Conservation (phyloP, 2,329 filamentous ascomycete genomes). For the Scedosporium aurantiacum region DNA sequence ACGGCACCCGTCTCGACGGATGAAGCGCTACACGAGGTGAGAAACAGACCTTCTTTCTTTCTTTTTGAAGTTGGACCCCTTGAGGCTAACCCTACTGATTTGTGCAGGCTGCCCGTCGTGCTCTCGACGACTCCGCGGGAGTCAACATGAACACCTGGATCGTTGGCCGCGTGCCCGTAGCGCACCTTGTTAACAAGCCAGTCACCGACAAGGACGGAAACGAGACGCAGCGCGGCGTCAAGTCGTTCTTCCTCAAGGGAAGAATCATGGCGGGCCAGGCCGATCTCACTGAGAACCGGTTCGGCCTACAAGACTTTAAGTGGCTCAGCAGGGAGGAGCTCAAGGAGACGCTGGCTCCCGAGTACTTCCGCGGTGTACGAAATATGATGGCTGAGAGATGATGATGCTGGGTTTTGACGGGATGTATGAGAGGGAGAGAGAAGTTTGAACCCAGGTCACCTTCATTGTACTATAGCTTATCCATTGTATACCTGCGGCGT, state of each 20-base stretch:
- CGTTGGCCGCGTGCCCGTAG: constrained; percentile 80
- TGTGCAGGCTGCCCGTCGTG: constrained; percentile 65
- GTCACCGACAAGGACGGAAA: constrained; percentile 30
- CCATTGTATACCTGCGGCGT: constrained; percentile 5
- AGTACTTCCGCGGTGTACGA: constrained; percentile 65
- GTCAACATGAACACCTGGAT: constrained; percentile 99
- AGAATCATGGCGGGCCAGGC: constrained; percentile 97
- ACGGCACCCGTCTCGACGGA: constrained; percentile 54
- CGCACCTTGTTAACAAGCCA: constrained; percentile 56
- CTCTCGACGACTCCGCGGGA: constrained; percentile 67
- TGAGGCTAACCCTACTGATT: background rate
- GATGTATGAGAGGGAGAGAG: background rate
- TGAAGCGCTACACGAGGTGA: constrained; percentile 75
- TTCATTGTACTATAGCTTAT: constrained; percentile 3
- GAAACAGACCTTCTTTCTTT: constrained; percentile 20
- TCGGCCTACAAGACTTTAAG: constrained; percentile 71
- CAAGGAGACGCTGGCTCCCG: constrained; percentile 47
- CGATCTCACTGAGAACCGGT: constrained; percentile 59
- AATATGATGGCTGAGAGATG: constrained; percentile 79
- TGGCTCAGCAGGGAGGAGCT: constrained; percentile 92
- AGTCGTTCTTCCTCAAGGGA: constrained; percentile 92
- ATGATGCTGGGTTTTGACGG: constrained; percentile 9
- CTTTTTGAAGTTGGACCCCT: constrained; percentile 9
- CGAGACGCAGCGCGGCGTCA: constrained; percentile 49
- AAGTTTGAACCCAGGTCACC: background rate